Evolutionary conservation across 2,329 filamentous ascomycete species (phyloP).

Genomic region (Alternaria gaisen): DNA sequence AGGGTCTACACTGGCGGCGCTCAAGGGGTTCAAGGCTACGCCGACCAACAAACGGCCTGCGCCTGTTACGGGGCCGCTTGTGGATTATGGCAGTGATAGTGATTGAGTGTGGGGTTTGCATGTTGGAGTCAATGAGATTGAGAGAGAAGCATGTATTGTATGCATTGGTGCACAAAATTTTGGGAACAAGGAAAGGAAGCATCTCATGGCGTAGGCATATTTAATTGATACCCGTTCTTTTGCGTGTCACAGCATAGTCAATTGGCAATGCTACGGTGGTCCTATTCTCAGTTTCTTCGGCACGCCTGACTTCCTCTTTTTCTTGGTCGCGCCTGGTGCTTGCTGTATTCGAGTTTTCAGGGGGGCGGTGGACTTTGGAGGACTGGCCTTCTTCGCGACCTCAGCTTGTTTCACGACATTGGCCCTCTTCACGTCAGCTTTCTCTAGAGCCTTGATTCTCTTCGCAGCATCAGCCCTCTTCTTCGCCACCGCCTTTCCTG

Average conservation of each 20-base stretch:
- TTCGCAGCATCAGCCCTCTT: no score
- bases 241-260: neutral
- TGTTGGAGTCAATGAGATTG: neutral
- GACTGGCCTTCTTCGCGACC: neutral
- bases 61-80: conserved; percentile 73
- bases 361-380: neutral
- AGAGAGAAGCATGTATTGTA: neutral
- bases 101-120: conserved; percentile 46
- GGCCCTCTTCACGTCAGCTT: neutral
- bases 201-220: conserved; percentile 3
- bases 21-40: conserved; percentile 63
- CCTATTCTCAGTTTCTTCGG: neutral
- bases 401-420: neutral
- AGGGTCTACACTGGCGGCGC: conserved; percentile 78
- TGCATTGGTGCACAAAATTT: neutral
- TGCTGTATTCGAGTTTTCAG: no score
- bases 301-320: neutral
- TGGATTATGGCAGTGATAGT: conserved; percentile 87
- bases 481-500: no score
- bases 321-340: no score
- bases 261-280: neutral
- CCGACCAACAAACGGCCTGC: conserved; percentile 62
- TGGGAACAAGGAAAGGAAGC: neutral
- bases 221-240: conserved; percentile 12
- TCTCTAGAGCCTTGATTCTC: neutral